Evolutionary conservation across 805 yeast genomes (phyloP).

Genomic region (Teunomyces lycoperdinae): DNA sequence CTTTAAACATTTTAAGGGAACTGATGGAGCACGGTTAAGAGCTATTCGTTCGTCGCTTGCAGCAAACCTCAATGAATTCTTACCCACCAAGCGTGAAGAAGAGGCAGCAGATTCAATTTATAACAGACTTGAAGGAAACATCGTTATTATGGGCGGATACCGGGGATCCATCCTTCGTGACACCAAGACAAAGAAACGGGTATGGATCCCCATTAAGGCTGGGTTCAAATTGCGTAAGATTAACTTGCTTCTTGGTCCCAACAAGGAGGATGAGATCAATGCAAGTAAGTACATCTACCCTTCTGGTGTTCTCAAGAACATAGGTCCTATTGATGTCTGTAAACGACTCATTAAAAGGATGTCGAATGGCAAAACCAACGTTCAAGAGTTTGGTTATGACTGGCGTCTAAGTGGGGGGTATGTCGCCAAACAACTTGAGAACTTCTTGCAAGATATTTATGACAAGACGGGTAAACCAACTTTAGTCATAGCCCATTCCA

Average conservation of each 20-base stretch:
- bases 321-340: constrained; percentile 86
- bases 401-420: constrained; percentile 78
- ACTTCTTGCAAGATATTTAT: constrained; percentile 46
- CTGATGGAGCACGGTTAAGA: constrained; percentile 63
- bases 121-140: constrained; percentile 69
- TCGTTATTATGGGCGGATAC: constrained; percentile 83
- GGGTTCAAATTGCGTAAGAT: constrained; percentile 73
- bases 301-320: constrained; percentile 73
- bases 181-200: constrained; percentile 55
- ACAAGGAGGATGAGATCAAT: constrained; percentile 60
- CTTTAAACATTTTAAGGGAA: constrained; percentile 52
- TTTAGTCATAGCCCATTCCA: constrained; percentile 81
- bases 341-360: constrained; percentile 57
- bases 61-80: constrained; percentile 44
- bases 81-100: constrained; percentile 29
- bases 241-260: constrained; percentile 71
- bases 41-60: constrained; percentile 67
- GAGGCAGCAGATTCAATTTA: constrained; percentile 42
- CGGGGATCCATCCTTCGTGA: constrained; percentile 80
- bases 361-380: constrained; percentile 55
- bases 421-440: constrained; percentile 48
- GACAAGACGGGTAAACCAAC: constrained; percentile 54
- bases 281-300: constrained; percentile 58
- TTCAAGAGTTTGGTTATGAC: constrained; percentile 85
- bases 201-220: constrained; percentile 87